Conservation (phyloP, 768 basidiomycete genomes). For the Amanita pseudoporphyria region DNA sequence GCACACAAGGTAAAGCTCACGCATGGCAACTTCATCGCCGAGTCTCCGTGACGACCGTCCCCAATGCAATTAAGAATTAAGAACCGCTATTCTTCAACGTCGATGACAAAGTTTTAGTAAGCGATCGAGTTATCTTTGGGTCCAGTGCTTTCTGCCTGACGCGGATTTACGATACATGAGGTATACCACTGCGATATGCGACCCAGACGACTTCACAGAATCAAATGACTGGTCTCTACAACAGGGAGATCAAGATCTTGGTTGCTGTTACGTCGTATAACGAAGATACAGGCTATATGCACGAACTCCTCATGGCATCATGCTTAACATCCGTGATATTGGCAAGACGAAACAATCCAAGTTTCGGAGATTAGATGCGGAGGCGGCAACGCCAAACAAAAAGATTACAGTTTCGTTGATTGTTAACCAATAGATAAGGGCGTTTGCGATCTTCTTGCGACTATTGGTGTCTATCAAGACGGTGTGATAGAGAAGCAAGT, state of each 20-base stretch:
- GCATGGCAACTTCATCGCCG: constrained; percentile 85
- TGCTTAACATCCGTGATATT: constrained; percentile 97
- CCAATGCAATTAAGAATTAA: constrained; percentile 80
- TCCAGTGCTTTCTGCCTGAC: not conserved
- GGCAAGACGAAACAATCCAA: constrained; percentile 94
- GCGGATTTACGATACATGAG: constrained; percentile 64
- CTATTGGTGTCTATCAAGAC: constrained; percentile 89
- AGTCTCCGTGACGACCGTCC: constrained; percentile 85
- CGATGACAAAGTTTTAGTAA: constrained; percentile 86
- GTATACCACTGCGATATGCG: constrained; percentile 89
- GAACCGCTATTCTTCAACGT: constrained; percentile 59
- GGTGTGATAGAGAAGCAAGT: constrained; percentile 92
- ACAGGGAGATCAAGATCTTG: constrained; percentile 84
- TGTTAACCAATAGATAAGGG: constrained; percentile 94
- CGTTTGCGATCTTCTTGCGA: constrained; percentile 80
- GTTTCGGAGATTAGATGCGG: constrained; percentile 76
- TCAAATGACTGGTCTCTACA: constrained; percentile 82
- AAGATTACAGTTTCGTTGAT: constrained; percentile 85
- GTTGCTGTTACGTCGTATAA: constrained; percentile 94
- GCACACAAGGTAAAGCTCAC: constrained; percentile 92
- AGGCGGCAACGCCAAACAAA: constrained; percentile 76
- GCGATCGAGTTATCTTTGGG: constrained; percentile 18
- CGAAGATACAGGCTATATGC: constrained; percentile 91
- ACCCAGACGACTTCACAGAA: constrained; percentile 81
- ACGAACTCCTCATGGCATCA: constrained; percentile 88